Conservation (phyloP, 306 rosid species). For the Vigna mungo region DNA sequence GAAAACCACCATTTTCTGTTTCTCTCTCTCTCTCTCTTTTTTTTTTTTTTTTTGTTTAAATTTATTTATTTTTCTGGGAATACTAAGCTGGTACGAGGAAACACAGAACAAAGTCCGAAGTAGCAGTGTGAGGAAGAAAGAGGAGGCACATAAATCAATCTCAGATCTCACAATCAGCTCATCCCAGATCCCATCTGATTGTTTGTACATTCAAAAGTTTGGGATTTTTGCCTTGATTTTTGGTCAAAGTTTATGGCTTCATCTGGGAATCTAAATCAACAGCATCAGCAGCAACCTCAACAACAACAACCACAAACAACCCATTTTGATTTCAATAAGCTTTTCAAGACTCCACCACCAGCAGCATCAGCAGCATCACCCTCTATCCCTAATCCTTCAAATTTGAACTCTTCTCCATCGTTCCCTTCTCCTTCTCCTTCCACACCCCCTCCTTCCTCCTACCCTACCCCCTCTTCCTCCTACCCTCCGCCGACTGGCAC, state of each 20-base stretch:
- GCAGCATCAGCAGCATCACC: neutral
- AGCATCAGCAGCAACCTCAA: conserved; percentile 39
- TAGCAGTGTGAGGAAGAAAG: conserved; percentile 15
- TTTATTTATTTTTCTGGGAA: neutral
- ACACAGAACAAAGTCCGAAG: conserved; percentile 31
- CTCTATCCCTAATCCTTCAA: conserved; percentile 37
- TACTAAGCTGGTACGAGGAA: conserved; percentile 45
- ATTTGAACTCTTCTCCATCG: conserved; percentile 59
- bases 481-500: conserved; percentile 77
- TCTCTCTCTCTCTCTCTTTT: too few relatives aligned
- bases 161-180: conserved; percentile 51
- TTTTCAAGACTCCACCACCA: conserved; percentile 53
- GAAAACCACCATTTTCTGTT: conserved; percentile 19
- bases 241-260: conserved; percentile 59
- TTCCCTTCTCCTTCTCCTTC: conserved; percentile 57
- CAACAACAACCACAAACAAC: conserved; percentile 44
- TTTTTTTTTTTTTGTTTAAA: too few relatives aligned
- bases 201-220: conserved; percentile 38
- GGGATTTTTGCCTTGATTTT: neutral
- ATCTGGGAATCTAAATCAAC: conserved; percentile 58
- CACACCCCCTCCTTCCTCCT: conserved; percentile 53
- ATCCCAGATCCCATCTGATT: conserved; percentile 43
- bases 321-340: conserved; percentile 60
- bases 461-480: conserved; percentile 64
- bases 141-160: conserved; percentile 40